Evolutionary conservation across 352 stramenopile genomes (phyloP).

Genomic region (Aphanomyces stellatus): DNA sequence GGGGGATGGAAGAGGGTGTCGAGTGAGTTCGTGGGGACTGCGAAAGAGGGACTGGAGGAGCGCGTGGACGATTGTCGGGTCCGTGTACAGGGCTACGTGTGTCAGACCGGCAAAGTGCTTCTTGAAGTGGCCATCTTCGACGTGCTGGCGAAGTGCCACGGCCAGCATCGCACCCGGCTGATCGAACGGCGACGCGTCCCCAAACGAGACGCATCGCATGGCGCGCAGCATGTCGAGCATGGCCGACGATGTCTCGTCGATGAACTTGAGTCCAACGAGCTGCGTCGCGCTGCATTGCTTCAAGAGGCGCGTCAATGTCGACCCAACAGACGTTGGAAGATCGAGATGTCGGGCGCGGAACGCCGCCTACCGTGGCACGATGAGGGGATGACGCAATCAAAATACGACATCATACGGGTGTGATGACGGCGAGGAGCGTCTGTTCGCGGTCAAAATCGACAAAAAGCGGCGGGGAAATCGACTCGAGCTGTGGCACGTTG

Average conservation of each 20-base stretch:
- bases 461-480: not conserved
- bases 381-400: not conserved
- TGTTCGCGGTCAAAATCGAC: constrained; percentile 17
- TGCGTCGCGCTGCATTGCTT: not conserved
- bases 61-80: not conserved
- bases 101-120: not conserved
- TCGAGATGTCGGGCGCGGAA: not conserved
- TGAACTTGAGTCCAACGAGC: constrained; percentile 7
- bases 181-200: not conserved
- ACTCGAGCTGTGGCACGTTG: too few species aligned
- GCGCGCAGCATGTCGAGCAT: not conserved
- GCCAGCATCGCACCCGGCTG: not conserved
- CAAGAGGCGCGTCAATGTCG: not conserved
- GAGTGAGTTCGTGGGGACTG: not conserved
- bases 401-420: not conserved
- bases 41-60: constrained; percentile 7
- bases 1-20: not conserved
- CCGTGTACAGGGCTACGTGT: not conserved
- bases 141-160: constrained; percentile 12
- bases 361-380: not conserved
- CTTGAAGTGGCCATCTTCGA: constrained; percentile 4
- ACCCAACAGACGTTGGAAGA: not conserved
- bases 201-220: not conserved
- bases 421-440: not conserved
- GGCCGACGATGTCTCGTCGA: not conserved